Conservation (phyloP, 495 filamentous ascomycete species). For the Tirmania nivea region DNA sequence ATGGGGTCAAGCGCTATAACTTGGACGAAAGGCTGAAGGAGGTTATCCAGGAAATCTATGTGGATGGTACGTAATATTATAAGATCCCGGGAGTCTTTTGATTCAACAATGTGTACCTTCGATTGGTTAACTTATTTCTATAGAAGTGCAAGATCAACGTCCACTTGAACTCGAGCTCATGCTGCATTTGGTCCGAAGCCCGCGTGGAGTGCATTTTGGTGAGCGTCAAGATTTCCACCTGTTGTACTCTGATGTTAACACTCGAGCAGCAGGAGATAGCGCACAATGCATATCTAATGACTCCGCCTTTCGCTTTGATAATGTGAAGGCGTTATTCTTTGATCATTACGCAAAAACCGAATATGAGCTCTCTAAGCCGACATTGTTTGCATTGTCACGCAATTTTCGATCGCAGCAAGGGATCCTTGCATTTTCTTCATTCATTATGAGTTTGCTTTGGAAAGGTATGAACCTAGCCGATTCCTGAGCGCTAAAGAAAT, state of each 20-base stretch:
- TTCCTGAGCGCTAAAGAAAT: too few species aligned
- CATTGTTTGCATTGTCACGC: slow-evolving; percentile 17
- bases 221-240: too few species aligned
- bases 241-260: too few species aligned
- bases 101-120: too few species aligned
- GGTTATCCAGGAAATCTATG: slow-evolving; percentile 26
- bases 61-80: slow-evolving; percentile 23
- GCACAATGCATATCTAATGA: slow-evolving; percentile 28
- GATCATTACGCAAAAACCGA: slow-evolving; percentile 17
- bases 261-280: slow-evolving; percentile 24
- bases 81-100: too few species aligned
- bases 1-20: too few species aligned
- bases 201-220: slow-evolving; percentile 22
- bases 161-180: slow-evolving; percentile 22
- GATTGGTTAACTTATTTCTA: too few species aligned
- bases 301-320: slow-evolving; percentile 24
- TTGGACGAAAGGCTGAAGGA: too few species aligned
- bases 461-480: background rate
- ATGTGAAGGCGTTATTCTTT: slow-evolving; percentile 24
- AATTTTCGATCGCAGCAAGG: slow-evolving; percentile 28
- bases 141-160: slow-evolving; percentile 26
- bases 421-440: slow-evolving; percentile 24
- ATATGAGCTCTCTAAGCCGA: slow-evolving; percentile 14
- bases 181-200: slow-evolving; percentile 19
- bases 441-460: slow-evolving; percentile 18